Percentiles rank a stretch among this genome's conserved stretches.
Evolutionary conservation across 2,329 filamentous ascomycete species (phyloP).

Genomic region (Alternaria sp.): DNA sequence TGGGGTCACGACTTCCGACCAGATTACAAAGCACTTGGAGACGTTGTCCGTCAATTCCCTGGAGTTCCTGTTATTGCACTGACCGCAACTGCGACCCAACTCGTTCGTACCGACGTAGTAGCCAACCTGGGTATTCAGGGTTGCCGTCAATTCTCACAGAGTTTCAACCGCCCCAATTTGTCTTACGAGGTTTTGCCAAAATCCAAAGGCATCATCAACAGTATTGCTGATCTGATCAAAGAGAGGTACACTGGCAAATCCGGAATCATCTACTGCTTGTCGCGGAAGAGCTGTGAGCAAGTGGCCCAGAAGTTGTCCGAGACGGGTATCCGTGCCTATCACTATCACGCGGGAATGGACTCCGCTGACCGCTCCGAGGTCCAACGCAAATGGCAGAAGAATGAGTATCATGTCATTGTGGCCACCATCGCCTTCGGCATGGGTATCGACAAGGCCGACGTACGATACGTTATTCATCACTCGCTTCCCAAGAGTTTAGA

Average conservation of each 20-base stretch:
- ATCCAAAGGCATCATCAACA: conserved; percentile 64
- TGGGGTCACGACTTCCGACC: conserved; percentile 99
- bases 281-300: conserved; percentile 80
- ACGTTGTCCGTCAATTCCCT: conserved; percentile 74
- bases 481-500: conserved; percentile 93
- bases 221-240: conserved; percentile 73
- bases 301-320: conserved; percentile 75
- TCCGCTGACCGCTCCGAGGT: conserved; percentile 72
- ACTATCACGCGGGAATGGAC: conserved; percentile 86
- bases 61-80: conserved; percentile 91
- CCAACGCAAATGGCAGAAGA: conserved; percentile 84
- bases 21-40: conserved; percentile 88
- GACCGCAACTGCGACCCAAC: conserved; percentile 92
- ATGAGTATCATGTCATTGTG: conserved; percentile 85
- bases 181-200: conserved; percentile 86
- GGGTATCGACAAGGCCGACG: conserved; percentile 99
- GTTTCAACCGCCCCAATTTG: conserved; percentile 96
- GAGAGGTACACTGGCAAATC: conserved; percentile 73
- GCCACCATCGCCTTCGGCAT: conserved; percentile 99
- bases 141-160: conserved; percentile 85
- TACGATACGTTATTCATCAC: conserved; percentile 95
- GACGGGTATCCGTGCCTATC: conserved; percentile 74
- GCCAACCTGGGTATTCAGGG: conserved; percentile 84
- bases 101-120: conserved; percentile 90
- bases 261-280: conserved; percentile 93